Conservation (phyloP, 805 yeast species). For the Yamadazyma phyllophila region DNA sequence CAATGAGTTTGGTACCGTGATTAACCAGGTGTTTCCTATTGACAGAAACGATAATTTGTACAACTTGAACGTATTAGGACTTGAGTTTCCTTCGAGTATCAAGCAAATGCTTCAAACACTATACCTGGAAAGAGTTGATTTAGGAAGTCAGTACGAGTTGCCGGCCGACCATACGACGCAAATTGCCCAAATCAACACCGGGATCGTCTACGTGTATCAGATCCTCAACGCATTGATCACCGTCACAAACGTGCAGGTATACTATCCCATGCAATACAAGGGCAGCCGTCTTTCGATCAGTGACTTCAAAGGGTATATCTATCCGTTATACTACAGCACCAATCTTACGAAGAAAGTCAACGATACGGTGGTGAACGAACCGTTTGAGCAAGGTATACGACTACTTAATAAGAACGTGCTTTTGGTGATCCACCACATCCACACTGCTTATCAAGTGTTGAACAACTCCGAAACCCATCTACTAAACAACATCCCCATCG, state of each 20-base stretch:
- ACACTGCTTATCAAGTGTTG: conserved; percentile 11
- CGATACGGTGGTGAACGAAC: conserved; percentile 17
- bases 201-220: conserved; percentile 28
- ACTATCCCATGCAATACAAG: conserved; percentile 24
- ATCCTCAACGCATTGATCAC: conserved; percentile 24
- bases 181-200: conserved; percentile 32
- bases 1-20: conserved; percentile 12
- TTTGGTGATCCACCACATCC: conserved; percentile 21
- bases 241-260: conserved; percentile 24
- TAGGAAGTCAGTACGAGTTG: conserved; percentile 12
- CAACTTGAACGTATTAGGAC: conserved; percentile 29
- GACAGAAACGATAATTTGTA: conserved; percentile 20
- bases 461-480: conserved; percentile 2
- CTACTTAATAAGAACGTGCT: conserved; percentile 32
- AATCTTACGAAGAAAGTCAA: conserved; percentile 21
- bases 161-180: conserved; percentile 9
- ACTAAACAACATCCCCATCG: conserved; percentile 28
- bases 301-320: conserved; percentile 22
- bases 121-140: conserved; percentile 17
- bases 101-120: conserved; percentile 29
- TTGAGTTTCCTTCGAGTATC: conserved; percentile 34
- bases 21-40: conserved; percentile 28
- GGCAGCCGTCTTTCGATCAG: conserved; percentile 22
- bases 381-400: conserved; percentile 32
- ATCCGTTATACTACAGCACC: conserved; percentile 29